A percentile compares a stretch with the other conserved stretches of the same genome.
phyloP scores from a whole-genome alignment of 2,329 filamentous ascomycete species.

The Colletotrichum destructivum region DNA sequence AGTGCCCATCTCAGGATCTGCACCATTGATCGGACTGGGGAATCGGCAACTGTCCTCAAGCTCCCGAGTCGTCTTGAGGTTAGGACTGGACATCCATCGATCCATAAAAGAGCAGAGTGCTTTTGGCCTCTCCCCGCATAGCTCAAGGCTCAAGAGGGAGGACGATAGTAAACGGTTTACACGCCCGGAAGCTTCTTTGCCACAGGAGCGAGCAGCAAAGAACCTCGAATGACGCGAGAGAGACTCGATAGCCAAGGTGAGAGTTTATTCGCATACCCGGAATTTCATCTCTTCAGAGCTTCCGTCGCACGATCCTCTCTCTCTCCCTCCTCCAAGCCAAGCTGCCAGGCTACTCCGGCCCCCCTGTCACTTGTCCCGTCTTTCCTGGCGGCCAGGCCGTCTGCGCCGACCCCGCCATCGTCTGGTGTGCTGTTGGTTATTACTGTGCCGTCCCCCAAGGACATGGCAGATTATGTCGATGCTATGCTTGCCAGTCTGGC shows the following conservation, averaged over 20 bases:
- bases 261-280: neutral
- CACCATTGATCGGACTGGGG: slow-evolving; percentile 6
- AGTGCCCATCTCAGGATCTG: neutral
- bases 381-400: slow-evolving; percentile 43
- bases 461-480: slow-evolving; percentile 56
- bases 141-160: neutral
- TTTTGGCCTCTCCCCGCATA: neutral
- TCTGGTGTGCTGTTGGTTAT: slow-evolving; percentile 52
- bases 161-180: neutral
- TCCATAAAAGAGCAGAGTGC: neutral
- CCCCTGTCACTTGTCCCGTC: slow-evolving; percentile 47
- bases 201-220: neutral
- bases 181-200: neutral
- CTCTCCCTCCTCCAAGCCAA: slow-evolving; percentile 14
- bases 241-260: slow-evolving; percentile 17
- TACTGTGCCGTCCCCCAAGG: slow-evolving; percentile 54
- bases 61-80: neutral
- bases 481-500: slow-evolving; percentile 57
- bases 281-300: neutral
- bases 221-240: neutral
- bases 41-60: neutral
- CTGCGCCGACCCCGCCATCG: slow-evolving; percentile 55
- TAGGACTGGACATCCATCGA: neutral
- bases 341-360: slow-evolving; percentile 52
- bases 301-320: neutral